Percentiles rank a stretch among this genome's conserved stretches.
Conservation (phyloP, 2,329 filamentous ascomycete species). For the Beauveria bassiana region DNA sequence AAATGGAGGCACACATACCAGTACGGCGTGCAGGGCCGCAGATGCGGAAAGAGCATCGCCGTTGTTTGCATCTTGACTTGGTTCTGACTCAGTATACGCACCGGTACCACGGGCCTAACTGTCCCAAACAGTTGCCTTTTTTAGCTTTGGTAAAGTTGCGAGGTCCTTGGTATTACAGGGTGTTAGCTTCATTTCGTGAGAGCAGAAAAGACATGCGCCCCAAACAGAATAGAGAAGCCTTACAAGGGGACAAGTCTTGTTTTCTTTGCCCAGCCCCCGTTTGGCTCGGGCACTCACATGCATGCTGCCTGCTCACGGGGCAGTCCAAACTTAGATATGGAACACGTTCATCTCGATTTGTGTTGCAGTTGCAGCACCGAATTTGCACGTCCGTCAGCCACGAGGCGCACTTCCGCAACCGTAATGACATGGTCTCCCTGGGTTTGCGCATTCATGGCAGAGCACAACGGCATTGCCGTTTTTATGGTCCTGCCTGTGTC, state of each 20-base stretch:
- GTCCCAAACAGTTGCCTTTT: background rate
- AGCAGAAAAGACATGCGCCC: background rate
- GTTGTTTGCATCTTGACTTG: background rate
- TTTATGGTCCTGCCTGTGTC: background rate
- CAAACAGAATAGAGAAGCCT: background rate
- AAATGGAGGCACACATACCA: background rate
- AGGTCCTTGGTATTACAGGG: background rate
- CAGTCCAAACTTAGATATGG: background rate
- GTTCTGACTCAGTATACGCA: background rate
- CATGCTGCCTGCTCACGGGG: background rate
- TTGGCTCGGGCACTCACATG: slow-evolving; percentile 4
- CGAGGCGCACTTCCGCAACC: background rate
- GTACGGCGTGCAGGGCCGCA: background rate
- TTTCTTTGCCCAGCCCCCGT: background rate
- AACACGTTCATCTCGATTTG: slow-evolving; percentile 7
- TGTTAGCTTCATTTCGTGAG: background rate
- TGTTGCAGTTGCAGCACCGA: slow-evolving; percentile 5
- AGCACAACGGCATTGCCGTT: background rate
- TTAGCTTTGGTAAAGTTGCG: background rate
- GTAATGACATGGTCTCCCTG: background rate
- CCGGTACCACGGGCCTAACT: background rate
- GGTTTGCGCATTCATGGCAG: background rate
- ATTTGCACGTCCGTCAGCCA: slow-evolving; percentile 1
- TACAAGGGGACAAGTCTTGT: background rate
- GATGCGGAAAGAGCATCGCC: background rate